A percentile compares a stretch with the other conserved stretches of the same genome.
Conservation (phyloP, 306 rosid species). For the Geum urbanum region DNA sequence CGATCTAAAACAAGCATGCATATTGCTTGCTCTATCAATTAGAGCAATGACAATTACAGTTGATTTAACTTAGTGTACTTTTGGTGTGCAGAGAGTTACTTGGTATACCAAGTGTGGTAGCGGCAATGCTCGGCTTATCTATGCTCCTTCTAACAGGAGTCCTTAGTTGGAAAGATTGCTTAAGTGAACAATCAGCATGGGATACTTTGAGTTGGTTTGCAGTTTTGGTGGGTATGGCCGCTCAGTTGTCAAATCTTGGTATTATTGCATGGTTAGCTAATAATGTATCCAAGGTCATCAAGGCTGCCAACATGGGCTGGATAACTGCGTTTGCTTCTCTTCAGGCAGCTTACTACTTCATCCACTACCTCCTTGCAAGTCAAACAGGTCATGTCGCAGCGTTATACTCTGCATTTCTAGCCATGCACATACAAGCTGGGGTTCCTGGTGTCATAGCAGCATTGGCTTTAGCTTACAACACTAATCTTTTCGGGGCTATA, state of each 20-base stretch:
- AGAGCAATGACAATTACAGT: background rate
- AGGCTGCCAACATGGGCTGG: slow-evolving; percentile 74
- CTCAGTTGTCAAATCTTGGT: slow-evolving; percentile 86
- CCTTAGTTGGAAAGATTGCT: slow-evolving; percentile 89
- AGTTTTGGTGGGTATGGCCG: slow-evolving; percentile 88
- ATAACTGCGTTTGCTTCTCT: slow-evolving; percentile 73
- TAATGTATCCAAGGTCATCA: slow-evolving; percentile 55
- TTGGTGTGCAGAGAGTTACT: slow-evolving; percentile 58
- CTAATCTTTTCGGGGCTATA: slow-evolving; percentile 87
- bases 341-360: slow-evolving; percentile 77
- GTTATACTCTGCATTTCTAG: slow-evolving; percentile 84
- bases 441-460: slow-evolving; percentile 80
- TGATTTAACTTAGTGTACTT: background rate
- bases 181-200: slow-evolving; percentile 90
- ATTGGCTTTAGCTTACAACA: slow-evolving; percentile 72
- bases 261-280: slow-evolving; percentile 81
- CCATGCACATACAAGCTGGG: slow-evolving; percentile 93
- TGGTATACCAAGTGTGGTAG: slow-evolving; percentile 72
- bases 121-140: slow-evolving; percentile 93
- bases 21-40: slow-evolving; percentile 8
- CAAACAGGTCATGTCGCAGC: slow-evolving; percentile 98
- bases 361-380: slow-evolving; percentile 97
- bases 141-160: slow-evolving; percentile 75
- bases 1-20: too few species aligned
- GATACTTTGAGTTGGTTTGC: slow-evolving; percentile 98